Conservation (phyloP, 495 filamentous ascomycete genomes). For the Penicillium coprophilum region DNA sequence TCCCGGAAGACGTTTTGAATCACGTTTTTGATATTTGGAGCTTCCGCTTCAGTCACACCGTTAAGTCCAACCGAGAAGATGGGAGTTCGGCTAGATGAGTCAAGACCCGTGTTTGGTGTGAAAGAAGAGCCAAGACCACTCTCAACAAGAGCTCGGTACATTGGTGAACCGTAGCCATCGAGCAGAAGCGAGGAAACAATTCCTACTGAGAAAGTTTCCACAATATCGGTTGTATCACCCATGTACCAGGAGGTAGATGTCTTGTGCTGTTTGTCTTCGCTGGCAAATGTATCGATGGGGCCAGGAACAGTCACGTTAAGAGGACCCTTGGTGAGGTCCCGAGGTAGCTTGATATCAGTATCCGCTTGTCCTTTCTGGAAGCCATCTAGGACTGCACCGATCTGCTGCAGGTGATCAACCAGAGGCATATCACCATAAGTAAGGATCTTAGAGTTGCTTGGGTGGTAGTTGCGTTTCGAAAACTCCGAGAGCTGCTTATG, state of each 20-base stretch:
- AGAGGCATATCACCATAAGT: constrained; percentile 95
- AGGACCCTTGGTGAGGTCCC: constrained; percentile 67
- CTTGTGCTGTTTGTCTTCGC: constrained; percentile 83
- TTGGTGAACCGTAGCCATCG: constrained; percentile 91
- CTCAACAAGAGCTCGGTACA: constrained; percentile 90
- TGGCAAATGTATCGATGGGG: constrained; percentile 84
- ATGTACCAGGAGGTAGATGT: constrained; percentile 91
- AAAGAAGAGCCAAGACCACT: constrained; percentile 88
- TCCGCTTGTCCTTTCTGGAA: constrained; percentile 72
- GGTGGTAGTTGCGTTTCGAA: constrained; percentile 90
- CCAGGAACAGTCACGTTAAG: constrained; percentile 69
- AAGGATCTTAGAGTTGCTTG: constrained; percentile 91
- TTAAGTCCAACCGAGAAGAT: constrained; percentile 90
- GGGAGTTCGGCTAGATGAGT: constrained; percentile 68
- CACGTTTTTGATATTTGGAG: constrained; percentile 70
- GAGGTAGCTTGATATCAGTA: constrained; percentile 69
- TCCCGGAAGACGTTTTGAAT: constrained; percentile 67
- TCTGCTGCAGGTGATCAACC: constrained; percentile 70
- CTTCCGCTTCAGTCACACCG: constrained; percentile 76
- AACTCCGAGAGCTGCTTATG: constrained; percentile 82
- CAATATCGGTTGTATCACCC: constrained; percentile 73
- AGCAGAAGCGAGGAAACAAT: constrained; percentile 79
- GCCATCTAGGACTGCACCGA: constrained; percentile 65
- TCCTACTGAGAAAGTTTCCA: constrained; percentile 82
- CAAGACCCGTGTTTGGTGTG: constrained; percentile 90